These are phyloP conservation scores for Kwoniella dendrophila DNA, from an alignment of 768 basidiomycete genomes.

Conservation along the genomic window DNA sequence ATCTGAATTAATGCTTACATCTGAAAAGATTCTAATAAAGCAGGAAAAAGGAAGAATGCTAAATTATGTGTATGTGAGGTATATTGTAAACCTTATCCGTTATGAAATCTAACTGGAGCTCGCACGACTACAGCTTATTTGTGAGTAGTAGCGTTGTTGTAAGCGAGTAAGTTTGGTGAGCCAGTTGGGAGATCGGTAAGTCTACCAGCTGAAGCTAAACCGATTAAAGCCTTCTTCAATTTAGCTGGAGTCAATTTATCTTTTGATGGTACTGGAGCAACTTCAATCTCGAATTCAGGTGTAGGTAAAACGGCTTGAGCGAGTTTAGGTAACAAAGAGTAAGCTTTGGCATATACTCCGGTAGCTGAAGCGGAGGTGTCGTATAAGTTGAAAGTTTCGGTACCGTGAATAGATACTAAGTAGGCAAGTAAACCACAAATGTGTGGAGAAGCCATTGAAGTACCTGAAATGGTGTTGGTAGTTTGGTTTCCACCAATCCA, in stretches of 20 bases:
- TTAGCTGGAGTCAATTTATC: constrained; percentile 65
- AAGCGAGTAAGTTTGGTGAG: constrained; percentile 55
- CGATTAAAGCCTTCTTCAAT: constrained; percentile 74
- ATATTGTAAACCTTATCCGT: background rate
- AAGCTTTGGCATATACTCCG: constrained; percentile 56
- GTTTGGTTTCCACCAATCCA: constrained; percentile 69
- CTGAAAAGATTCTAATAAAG: background rate
- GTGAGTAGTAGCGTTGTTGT: constrained; percentile 54
- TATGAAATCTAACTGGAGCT: background rate
- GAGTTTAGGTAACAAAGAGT: constrained; percentile 63
- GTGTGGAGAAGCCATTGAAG: constrained; percentile 87
- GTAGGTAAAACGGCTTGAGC: constrained; percentile 63
- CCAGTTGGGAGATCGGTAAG: constrained; percentile 60
- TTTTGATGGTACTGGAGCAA: constrained; percentile 41
- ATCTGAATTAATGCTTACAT: constrained; percentile 1
- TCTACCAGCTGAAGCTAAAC: constrained; percentile 62
- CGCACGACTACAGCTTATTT: background rate
- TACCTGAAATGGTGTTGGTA: constrained; percentile 66
- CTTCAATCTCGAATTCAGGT: constrained; percentile 52
- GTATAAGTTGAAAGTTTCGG: constrained; percentile 53
- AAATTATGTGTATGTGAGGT: background rate
- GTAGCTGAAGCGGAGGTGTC: constrained; percentile 9
- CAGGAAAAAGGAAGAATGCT: background rate
- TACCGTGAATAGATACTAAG: constrained; percentile 84
- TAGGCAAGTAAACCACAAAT: constrained; percentile 80